Conservation (phyloP, 2,329 filamentous ascomycete genomes). For the Talaromyces amestolkiae region DNA sequence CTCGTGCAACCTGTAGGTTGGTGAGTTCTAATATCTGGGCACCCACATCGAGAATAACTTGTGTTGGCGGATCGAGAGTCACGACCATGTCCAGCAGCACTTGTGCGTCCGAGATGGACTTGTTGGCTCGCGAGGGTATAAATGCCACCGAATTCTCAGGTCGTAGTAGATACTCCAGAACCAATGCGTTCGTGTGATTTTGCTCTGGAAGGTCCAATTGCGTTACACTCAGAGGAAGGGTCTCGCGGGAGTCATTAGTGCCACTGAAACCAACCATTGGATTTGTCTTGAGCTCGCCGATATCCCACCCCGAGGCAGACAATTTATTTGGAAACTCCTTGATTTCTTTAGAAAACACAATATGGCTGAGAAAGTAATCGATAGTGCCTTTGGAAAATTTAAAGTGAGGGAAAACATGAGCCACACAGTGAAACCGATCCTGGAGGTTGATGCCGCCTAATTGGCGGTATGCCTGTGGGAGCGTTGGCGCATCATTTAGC, state of each 20-base stretch:
- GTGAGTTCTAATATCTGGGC: slow-evolving; percentile 65
- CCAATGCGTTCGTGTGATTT: slow-evolving; percentile 65
- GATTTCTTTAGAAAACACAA: slow-evolving; percentile 62
- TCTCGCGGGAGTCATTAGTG: slow-evolving; percentile 60
- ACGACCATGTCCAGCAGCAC: slow-evolving; percentile 51
- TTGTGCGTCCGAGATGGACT: neutral
- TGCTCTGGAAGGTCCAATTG: slow-evolving; percentile 57
- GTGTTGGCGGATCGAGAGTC: slow-evolving; percentile 39
- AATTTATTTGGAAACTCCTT: slow-evolving; percentile 58
- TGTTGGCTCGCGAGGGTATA: neutral
- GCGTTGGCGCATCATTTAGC: neutral
- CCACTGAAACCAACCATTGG: slow-evolving; percentile 65
- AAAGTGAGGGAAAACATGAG: neutral
- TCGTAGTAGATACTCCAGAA: slow-evolving; percentile 59
- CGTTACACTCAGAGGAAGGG: slow-evolving; percentile 57
- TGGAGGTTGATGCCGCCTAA: neutral
- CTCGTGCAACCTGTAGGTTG: slow-evolving; percentile 54
- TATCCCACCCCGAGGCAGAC: slow-evolving; percentile 48
- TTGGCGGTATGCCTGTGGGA: neutral
- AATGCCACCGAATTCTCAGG: slow-evolving; percentile 46
- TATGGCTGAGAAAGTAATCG: slow-evolving; percentile 22
- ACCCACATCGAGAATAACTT: slow-evolving; percentile 68
- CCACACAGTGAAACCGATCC: neutral
- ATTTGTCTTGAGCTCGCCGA: slow-evolving; percentile 25
- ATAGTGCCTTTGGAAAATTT: neutral